phyloP scores from a whole-genome alignment of 495 filamentous ascomycete genomes.

The Tuber melanosporum region DNA sequence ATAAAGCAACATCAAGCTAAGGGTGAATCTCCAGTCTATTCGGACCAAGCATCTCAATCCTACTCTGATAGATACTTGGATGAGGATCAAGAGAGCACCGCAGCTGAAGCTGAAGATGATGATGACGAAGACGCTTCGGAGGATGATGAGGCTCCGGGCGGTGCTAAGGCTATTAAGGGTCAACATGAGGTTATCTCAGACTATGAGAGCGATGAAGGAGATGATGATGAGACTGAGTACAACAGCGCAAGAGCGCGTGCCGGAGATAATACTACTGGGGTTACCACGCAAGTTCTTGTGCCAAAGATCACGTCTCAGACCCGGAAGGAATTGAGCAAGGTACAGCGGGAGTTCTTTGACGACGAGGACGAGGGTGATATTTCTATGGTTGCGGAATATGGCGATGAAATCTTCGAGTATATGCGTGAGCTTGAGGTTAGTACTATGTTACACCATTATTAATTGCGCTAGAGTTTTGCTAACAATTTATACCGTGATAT shows the following conservation, averaged over 20 bases:
- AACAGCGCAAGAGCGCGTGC: slow-evolving; percentile 13
- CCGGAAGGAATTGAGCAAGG: slow-evolving; percentile 31
- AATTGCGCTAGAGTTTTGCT: slow-evolving; percentile 13
- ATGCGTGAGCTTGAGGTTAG: slow-evolving; percentile 84
- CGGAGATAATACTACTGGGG: slow-evolving; percentile 40
- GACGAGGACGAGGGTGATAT: slow-evolving; percentile 88
- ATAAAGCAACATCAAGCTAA: slow-evolving; percentile 30
- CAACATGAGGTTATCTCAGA: slow-evolving; percentile 35
- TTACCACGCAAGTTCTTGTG: slow-evolving; percentile 36
- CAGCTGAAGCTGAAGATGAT: slow-evolving; percentile 37
- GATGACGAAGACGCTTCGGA: slow-evolving; percentile 36
- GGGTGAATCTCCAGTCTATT: slow-evolving; percentile 36
- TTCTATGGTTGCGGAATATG: slow-evolving; percentile 98
- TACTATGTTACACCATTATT: slow-evolving; percentile 12
- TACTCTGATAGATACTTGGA: slow-evolving; percentile 40
- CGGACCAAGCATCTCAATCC: slow-evolving; percentile 39
- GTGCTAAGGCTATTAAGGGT: slow-evolving; percentile 16
- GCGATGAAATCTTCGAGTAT: slow-evolving; percentile 89
- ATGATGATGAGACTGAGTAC: slow-evolving; percentile 34
- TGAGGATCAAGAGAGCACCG: slow-evolving; percentile 36
- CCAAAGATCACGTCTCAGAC: slow-evolving; percentile 37
- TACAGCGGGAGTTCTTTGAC: slow-evolving; percentile 42
- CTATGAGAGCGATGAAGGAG: slow-evolving; percentile 34
- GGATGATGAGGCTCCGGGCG: slow-evolving; percentile 21
- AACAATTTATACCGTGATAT: slow-evolving; percentile 8